Base-by-base conservation (phyloP, 805 yeast genomes). In the Wickerhamomyces alni region DNA sequence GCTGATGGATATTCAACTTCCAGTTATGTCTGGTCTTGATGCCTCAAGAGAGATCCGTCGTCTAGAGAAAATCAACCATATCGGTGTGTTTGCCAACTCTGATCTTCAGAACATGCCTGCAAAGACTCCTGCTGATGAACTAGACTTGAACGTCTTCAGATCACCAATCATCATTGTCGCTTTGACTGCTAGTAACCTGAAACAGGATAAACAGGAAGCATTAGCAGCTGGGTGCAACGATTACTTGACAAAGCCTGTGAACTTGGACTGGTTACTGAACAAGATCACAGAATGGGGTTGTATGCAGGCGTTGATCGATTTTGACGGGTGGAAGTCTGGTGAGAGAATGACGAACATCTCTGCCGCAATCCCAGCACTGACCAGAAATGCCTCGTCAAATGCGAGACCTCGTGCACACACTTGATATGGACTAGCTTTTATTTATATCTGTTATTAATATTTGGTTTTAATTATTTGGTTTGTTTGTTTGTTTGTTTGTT, bases 101-200 rank as follows among this genome's bases (percentile, higher is more conserved):
- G 57, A 57, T 18, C 35, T 57, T 9, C 48, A 50, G n/a, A 44
- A 47, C 36, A 16, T 47, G 26, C 45, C 52, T 26, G 41, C 44
- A 4, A 55, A 55, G 22, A 50, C 48, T 17, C 67, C 65, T 10
- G 72, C 69, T 9, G 88, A 83, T 47, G 66, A 65, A 30, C 60
- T 87, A 8, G 87, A 84, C 48, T 59, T 74, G 21, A 63, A 67
- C 10, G 61, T 74, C n/a, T 87, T 87, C 61, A 74, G 87, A 47
- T 82, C 95, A 0, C 99, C 99, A 0, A 96, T 94, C n/a, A 93
- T 93, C 41, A 91, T 93, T 38, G 99, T 93, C 17, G 99, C 99
- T 0, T 66, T 93, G 37, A 93, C 99, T 2, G 99, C 99, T 0
- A 81, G 93, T 8, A 84, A 93, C 15, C 75, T 93, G 22, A 77